These are phyloP conservation scores for Taxillus chinensis DNA, from an alignment of 164 flowering plant genomes.

Conservation along the genomic window DNA sequence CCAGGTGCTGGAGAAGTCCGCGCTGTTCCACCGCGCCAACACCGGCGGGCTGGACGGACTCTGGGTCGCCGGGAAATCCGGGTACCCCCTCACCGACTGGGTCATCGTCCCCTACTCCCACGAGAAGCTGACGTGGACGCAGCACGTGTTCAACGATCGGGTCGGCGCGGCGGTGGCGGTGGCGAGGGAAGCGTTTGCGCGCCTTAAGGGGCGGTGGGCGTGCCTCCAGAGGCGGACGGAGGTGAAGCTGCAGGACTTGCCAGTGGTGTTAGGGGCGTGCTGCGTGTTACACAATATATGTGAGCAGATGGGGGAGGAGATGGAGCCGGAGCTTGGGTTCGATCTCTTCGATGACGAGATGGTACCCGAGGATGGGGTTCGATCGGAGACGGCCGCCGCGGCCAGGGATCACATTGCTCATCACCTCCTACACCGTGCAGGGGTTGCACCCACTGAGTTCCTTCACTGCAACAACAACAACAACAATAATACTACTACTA, in stretches of 20 bases:
- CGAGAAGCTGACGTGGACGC: slow-evolving; percentile 69
- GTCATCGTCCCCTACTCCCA: slow-evolving; percentile 60
- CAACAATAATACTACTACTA: no score
- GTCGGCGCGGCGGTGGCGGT: slow-evolving; percentile 32
- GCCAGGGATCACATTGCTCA: slow-evolving; percentile 73
- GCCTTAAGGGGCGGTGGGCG: slow-evolving; percentile 68
- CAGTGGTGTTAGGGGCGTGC: slow-evolving; percentile 74
- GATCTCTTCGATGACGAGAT: slow-evolving; percentile 59
- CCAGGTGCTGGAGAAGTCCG: slow-evolving; percentile 54
- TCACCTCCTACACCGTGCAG: slow-evolving; percentile 63
- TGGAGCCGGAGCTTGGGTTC: slow-evolving; percentile 35
- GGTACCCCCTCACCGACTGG: slow-evolving; percentile 66
- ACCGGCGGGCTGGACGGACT: slow-evolving; percentile 36
- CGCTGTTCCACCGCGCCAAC: slow-evolving; percentile 39
- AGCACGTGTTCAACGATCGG: slow-evolving; percentile 68
- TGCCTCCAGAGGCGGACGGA: slow-evolving; percentile 84
- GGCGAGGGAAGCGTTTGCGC: slow-evolving; percentile 44
- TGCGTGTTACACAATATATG: slow-evolving; percentile 81
- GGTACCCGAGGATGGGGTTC: slow-evolving; percentile 32
- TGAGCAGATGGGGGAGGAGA: slow-evolving; percentile 48
- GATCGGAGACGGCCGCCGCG: slow-evolving; percentile 33
- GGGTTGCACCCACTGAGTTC: slow-evolving; percentile 15
- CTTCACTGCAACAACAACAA: no score
- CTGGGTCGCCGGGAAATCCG: slow-evolving; percentile 54
- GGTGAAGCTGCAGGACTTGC: slow-evolving; percentile 73